Evolutionary conservation across 192 early-diverging fungal species (phyloP).

Genomic region (Globomyces pollinis-pini): DNA sequence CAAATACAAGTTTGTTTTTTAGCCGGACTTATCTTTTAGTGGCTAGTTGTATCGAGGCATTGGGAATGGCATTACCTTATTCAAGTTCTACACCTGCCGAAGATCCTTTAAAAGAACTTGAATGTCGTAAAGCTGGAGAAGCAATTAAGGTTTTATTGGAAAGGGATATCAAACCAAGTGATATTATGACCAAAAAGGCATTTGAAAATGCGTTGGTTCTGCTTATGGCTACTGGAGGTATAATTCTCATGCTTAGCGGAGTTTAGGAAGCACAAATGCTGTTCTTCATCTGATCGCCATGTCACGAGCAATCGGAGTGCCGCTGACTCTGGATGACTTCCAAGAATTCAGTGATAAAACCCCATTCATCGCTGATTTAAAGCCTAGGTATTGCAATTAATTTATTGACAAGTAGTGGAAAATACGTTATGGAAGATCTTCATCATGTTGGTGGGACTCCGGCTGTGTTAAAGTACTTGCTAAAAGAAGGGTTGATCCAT

Average conservation of each 20-base stretch:
- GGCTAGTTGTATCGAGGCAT: constrained; percentile 92
- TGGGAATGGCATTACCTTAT: constrained; percentile 97
- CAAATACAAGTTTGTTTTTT: constrained; percentile 83
- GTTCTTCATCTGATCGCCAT: constrained; percentile 92
- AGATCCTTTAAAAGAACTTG: constrained; percentile 78
- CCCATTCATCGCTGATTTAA: constrained; percentile 96
- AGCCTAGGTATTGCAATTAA: constrained; percentile 83
- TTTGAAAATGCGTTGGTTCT: constrained; percentile 96
- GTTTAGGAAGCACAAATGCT: constrained; percentile 96
- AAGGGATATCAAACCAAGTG: constrained; percentile 84
- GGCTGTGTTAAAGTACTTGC: constrained; percentile 87
- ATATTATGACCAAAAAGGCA: constrained; percentile 92
- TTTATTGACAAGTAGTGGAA: constrained; percentile 57
- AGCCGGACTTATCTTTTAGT: constrained; percentile 47
- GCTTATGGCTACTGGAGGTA: constrained; percentile 86
- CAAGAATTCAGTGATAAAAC: constrained; percentile 80
- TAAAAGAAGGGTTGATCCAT: constrained; percentile 75
- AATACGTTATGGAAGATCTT: constrained; percentile 97
- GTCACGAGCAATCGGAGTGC: constrained; percentile 73
- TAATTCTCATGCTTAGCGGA: too few relatives aligned
- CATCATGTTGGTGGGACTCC: constrained; percentile 90
- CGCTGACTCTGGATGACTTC: constrained; percentile 90
- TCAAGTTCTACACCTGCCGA: constrained; percentile 90
- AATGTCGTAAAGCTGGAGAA: constrained; percentile 76
- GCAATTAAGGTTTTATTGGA: constrained; percentile 87